Base-by-base conservation (phyloP, 768 basidiomycete genomes). In the Panus rudis region DNA sequence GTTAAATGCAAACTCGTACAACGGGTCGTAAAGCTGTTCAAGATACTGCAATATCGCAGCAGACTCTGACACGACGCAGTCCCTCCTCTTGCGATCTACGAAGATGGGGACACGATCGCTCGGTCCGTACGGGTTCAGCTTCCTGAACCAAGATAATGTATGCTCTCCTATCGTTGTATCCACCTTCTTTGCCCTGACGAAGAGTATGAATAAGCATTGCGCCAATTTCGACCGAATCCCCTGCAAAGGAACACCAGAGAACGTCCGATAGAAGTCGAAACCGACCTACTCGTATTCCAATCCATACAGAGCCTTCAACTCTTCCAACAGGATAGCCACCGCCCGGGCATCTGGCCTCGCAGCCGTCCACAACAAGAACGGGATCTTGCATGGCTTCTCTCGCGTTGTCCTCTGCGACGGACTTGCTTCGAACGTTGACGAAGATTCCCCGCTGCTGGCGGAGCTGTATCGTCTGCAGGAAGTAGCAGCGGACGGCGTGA, bases 31-130 rank as follows among this genome's bases (percentile, higher is more conserved):
- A 55, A 84, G 78, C 57, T 86, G 80, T 17, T 68, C 72, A 40
- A 93, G 75, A 57, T 87, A 92, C 14, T 91, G 65, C 42, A 91
- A 62, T 45, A 93, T 91, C n/a, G 89, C 87, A 3, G 80, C 78
- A 3, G 73, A 79, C 57, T 90, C 86, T 51, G 86, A 88, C 31
- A 87, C 74, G 3, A 54, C 51, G 56, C 88, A 86, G 48, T 76
- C 63, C 8, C 8, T 40, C 69, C 58, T 86, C 79, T 30, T 77
- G 63, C 70, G 71, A 57, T 90, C 84, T 30, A 78, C 65, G 26
- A 89, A 62, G 23, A 73, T 72, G 10, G 87, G 85, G 45, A 89
- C 87, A 42, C 84, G 67, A 31, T 81, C 81, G 51, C 84, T 85
- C n/a, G n/a, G 7, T 14, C 33, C 33, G 33, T 35, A 16, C 16